Evolutionary conservation across 2,329 filamentous ascomycete genomes (phyloP).

Genomic region (Colletotrichum agaves): DNA sequence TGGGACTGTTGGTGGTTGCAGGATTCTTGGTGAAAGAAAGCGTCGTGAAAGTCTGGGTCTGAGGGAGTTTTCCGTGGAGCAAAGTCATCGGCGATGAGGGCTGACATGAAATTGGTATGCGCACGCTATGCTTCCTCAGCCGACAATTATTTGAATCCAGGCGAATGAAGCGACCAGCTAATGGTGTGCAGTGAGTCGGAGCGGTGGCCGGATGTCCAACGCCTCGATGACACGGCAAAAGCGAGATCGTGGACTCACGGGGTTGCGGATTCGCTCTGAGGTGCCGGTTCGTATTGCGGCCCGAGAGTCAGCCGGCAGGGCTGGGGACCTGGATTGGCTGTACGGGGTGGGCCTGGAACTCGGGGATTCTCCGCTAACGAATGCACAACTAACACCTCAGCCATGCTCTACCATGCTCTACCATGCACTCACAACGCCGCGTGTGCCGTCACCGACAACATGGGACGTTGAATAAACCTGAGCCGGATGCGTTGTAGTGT

Average conservation of each 20-base stretch:
- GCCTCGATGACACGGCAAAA: constrained; percentile 49
- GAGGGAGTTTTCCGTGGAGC: background rate
- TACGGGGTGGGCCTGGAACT: background rate
- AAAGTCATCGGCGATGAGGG: constrained; percentile 29
- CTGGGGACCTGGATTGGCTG: constrained; percentile 17
- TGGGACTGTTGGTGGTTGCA: background rate
- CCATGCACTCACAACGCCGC: background rate
- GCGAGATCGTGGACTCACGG: constrained; percentile 46
- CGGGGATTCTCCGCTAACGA: constrained; percentile 15
- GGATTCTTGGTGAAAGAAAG: too few species aligned
- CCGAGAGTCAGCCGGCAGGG: background rate
- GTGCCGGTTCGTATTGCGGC: background rate
- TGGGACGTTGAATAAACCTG: too few species aligned
- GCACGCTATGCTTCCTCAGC: background rate
- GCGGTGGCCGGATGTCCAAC: background rate
- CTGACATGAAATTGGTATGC: background rate
- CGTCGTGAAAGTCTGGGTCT: background rate
- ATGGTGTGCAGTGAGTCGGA: background rate
- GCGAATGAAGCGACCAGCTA: background rate
- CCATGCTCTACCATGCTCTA: background rate
- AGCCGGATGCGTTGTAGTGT: too few species aligned
- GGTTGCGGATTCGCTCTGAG: background rate
- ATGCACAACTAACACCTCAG: background rate
- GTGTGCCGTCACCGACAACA: background rate
- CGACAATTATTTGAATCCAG: constrained; percentile 6